Evolutionary conservation across 2,329 filamentous ascomycete species (phyloP).

Genomic region (Nakataea oryzae): DNA sequence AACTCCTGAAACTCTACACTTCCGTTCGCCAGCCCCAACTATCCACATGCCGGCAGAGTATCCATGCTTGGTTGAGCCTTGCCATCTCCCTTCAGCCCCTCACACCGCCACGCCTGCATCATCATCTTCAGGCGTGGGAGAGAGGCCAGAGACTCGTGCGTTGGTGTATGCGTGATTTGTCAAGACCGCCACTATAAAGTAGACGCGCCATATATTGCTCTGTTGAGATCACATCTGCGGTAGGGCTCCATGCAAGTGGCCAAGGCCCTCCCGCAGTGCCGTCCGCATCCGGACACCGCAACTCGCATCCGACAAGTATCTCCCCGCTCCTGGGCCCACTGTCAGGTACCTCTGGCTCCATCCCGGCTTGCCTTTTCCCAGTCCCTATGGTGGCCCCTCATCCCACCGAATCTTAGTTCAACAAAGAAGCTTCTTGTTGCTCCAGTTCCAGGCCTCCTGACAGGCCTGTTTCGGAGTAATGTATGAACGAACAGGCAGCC

Average conservation of each 20-base stretch:
- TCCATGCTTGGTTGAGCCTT: background rate
- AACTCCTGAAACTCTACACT: too few relatives aligned
- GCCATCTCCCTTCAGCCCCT: background rate
- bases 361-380: background rate
- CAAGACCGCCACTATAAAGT: background rate
- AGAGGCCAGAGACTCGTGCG: background rate
- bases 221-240: background rate
- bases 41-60: background rate
- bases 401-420: background rate
- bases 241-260: background rate
- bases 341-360: background rate
- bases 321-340: background rate
- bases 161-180: background rate
- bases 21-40: background rate
- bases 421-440: background rate
- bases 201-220: background rate
- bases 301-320: background rate
- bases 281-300: background rate
- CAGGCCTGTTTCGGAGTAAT: constrained; percentile 12
- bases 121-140: too few relatives aligned
- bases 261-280: background rate
- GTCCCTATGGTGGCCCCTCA: background rate
- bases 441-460: background rate
- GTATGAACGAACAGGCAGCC: constrained; percentile 12
- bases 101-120: too few relatives aligned